Base-by-base conservation (phyloP, 2,329 filamentous ascomycete species). In the Diaporthe longicolla region DNA sequence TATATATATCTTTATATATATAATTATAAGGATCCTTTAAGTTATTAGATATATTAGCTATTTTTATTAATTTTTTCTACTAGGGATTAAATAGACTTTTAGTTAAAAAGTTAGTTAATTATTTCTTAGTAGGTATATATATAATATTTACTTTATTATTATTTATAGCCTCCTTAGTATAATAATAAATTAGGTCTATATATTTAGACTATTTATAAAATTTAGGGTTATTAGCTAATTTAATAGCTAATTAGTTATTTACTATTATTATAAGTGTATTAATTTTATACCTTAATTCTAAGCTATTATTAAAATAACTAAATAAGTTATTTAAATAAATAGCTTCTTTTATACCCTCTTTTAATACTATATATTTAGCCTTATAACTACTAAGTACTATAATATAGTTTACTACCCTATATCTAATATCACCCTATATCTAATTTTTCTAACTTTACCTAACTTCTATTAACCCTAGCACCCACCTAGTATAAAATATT, bases 131-230 rank as follows among this genome's bases (percentile, higher is more conserved):
- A 57, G 3, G 6, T 15, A 57, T 57, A 57, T 57, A 57, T 26
- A 26, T 2, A 1, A 57, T 2, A 11, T 57, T 15, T 29, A 57
- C 29, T 29, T 57, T 57, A 26, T 57, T 57, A 57, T 57, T 26
- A 26, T 57, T 57, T 26, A 57, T 57, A 57, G 3, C n/a, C n/a
- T 57, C 1, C 26, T 29, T 57, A 26, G 8, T 15, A 26, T 32
- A 58, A 17, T 48, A 17, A 35, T 35, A 35, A 37, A 35, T 35
- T 35, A 58, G 55, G 8, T 32, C 2, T 7, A 40, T 35, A 57
- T 58, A 58, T 13, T 57, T 57, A 26, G 5, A 70, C 21, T 32
- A 52, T 48, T 68, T 48, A 68, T 32, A 48, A 50, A 24, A 26
- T 8, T 68, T 68, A 29, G 21, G 29, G 9, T 43, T 50, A 52